Conservation (phyloP, 116 monocot species). For the Iris pallida region DNA sequence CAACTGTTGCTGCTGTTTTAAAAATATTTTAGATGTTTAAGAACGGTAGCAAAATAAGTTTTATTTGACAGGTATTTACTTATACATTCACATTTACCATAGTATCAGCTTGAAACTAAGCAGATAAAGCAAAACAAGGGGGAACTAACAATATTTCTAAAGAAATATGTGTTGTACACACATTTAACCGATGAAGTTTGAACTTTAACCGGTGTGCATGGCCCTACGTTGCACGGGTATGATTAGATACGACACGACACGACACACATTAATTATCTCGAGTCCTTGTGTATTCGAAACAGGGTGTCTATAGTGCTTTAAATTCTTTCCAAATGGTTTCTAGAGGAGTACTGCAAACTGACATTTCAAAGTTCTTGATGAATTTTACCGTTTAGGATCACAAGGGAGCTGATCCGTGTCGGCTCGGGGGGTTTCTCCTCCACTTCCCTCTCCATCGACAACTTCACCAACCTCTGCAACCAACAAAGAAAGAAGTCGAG, state of each 20-base stretch:
- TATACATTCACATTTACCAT: too few relatives aligned
- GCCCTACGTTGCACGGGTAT: too few relatives aligned
- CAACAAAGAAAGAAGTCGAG: not conserved
- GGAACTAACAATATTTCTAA: too few relatives aligned
- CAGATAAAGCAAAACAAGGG: too few relatives aligned
- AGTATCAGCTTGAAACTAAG: too few relatives aligned
- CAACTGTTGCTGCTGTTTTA: too few relatives aligned
- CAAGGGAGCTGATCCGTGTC: conserved; percentile 41
- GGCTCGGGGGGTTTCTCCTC: conserved; percentile 36
- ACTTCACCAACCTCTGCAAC: conserved; percentile 11
- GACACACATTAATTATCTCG: not conserved
- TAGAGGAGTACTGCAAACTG: not conserved
- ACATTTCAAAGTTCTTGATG: not conserved
- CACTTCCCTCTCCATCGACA: conserved; percentile 17
- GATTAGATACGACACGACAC: not conserved
- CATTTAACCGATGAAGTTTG: too few relatives aligned
- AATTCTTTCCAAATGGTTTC: not conserved
- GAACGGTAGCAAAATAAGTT: too few relatives aligned
- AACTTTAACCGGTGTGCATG: too few relatives aligned
- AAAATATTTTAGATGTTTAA: too few relatives aligned
- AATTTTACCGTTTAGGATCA: conserved; percentile 37
- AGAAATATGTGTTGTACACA: too few relatives aligned
- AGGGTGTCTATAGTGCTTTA: not conserved
- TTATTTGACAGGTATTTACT: too few relatives aligned
- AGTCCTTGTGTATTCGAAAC: not conserved